phyloP scores from a whole-genome alignment of 2,329 filamentous ascomycete species.

The Penicillium sp. region DNA sequence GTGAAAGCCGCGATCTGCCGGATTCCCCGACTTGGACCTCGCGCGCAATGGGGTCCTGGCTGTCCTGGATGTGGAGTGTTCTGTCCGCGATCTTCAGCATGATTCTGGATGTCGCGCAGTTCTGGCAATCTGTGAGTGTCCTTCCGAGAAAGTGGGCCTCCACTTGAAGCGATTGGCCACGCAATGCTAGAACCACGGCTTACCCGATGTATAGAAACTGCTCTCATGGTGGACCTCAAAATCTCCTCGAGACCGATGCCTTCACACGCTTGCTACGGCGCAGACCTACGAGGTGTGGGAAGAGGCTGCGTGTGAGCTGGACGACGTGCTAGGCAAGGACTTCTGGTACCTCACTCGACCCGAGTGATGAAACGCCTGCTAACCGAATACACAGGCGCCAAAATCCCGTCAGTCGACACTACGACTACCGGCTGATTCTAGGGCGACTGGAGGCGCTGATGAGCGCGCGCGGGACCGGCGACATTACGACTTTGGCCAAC shows the following conservation, averaged over 20 bases:
- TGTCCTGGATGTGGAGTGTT: slow-evolving; percentile 24
- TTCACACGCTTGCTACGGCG: slow-evolving; percentile 61
- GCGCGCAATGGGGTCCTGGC: slow-evolving; percentile 22
- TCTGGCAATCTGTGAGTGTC: slow-evolving; percentile 55
- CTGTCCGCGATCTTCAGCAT: slow-evolving; percentile 49
- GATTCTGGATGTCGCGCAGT: slow-evolving; percentile 56
- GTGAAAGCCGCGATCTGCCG: slow-evolving; percentile 18
- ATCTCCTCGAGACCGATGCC: slow-evolving; percentile 60
- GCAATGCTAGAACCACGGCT: slow-evolving; percentile 1
- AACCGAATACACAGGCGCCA: slow-evolving; percentile 60
- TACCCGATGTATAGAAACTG: slow-evolving; percentile 53
- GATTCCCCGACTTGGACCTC: slow-evolving; percentile 2
- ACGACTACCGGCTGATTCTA: slow-evolving; percentile 80
- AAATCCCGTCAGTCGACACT: slow-evolving; percentile 71
- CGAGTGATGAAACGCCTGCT: not conserved
- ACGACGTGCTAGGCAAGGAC: slow-evolving; percentile 73
- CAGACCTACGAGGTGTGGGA: slow-evolving; percentile 80
- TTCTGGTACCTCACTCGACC: slow-evolving; percentile 54
- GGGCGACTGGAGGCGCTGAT: slow-evolving; percentile 68
- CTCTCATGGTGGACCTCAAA: slow-evolving; percentile 62
- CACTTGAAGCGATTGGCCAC: not conserved
- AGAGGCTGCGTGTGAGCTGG: slow-evolving; percentile 74
- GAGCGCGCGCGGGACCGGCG: slow-evolving; percentile 62
- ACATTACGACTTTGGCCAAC: slow-evolving; percentile 70
- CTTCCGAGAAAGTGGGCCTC: not conserved